These are phyloP conservation scores for Penicillium subrubescens DNA, from an alignment of 495 filamentous ascomycete genomes.

Conservation along the genomic window DNA sequence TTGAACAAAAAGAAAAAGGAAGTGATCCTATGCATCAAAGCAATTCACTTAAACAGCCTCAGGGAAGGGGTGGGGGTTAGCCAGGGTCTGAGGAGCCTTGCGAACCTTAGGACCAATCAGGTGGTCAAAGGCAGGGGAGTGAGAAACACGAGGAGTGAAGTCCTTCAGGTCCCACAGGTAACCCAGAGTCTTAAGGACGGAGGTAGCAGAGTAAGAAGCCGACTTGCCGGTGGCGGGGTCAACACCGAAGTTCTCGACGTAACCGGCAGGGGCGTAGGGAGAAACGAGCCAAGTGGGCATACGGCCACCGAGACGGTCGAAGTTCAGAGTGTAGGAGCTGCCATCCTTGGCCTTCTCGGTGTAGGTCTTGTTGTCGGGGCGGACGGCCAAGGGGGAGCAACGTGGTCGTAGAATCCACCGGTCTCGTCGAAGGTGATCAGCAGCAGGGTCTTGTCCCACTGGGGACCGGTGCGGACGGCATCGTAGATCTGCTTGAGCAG, in stretches of 20 bases:
- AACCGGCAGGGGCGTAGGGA: constrained; percentile 46
- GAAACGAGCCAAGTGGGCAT: constrained; percentile 56
- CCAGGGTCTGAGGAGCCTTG: constrained; percentile 19
- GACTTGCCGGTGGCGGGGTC: constrained; percentile 36
- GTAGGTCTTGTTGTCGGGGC: constrained; percentile 47
- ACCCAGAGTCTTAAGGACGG: constrained; percentile 46
- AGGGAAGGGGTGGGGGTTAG: constrained; percentile 26
- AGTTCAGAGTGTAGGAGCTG: constrained; percentile 46
- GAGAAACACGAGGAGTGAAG: constrained; percentile 44
- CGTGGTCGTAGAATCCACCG: constrained; percentile 56
- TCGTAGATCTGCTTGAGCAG: constrained; percentile 57
- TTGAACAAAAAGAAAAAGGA: not conserved
- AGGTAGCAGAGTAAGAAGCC: constrained; percentile 45
- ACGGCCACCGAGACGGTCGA: constrained; percentile 55
- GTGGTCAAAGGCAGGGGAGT: constrained; percentile 49
- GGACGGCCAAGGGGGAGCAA: constrained; percentile 48
- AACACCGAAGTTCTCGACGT: constrained; percentile 48
- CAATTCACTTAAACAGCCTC: constrained; percentile 17
- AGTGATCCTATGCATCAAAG: not conserved
- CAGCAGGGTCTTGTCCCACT: constrained; percentile 53
- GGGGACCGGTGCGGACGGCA: constrained; percentile 47
- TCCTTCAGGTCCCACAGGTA: constrained; percentile 51
- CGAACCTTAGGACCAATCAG: constrained; percentile 34
- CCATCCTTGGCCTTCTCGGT: constrained; percentile 47
- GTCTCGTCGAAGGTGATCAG: constrained; percentile 55